Conservation (phyloP, 225 moss, liverwort and hornwort species). For the Rhytidiadelphus loreus region DNA sequence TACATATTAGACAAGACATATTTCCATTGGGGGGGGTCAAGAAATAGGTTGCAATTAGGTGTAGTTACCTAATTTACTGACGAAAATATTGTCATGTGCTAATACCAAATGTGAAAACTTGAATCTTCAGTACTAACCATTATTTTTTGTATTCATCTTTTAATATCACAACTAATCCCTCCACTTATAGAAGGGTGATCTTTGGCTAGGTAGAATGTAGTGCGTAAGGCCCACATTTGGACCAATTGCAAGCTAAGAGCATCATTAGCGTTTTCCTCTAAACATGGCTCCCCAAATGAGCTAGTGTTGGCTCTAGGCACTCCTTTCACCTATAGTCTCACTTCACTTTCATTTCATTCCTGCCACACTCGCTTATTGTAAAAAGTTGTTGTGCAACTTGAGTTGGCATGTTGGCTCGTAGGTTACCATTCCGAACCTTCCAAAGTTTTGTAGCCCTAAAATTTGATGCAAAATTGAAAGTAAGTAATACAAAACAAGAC, state of each 20-base stretch:
- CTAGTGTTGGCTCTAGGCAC: rapidly evolving
- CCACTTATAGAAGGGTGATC: rapidly evolving
- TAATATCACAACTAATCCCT: not conserved
- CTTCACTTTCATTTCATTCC: not conserved
- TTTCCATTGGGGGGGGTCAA: rapidly evolving
- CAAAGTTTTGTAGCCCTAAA: rapidly evolving
- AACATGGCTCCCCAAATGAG: rapidly evolving
- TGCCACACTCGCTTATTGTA: rapidly evolving
- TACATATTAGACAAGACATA: not conserved
- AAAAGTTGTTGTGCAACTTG: rapidly evolving
- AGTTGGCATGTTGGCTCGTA: rapidly evolving
- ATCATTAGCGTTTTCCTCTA: rapidly evolving
- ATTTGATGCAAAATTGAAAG: no score
- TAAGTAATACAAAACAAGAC: rapidly evolving
- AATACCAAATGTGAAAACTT: not conserved
- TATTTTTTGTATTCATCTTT: not conserved
- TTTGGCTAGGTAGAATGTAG: rapidly evolving
- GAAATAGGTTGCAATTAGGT: not conserved
- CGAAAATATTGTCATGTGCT: not conserved
- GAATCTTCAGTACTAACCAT: not conserved
- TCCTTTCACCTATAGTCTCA: rapidly evolving
- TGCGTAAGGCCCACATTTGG: rapidly evolving
- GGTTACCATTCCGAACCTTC: no score
- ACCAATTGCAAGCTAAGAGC: not conserved
- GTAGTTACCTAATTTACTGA: not conserved